A percentile compares a stretch with the other conserved stretches of the same genome.
These are phyloP conservation scores for Backusella luteola DNA, from an alignment of 192 early-diverging fungal species.

Conservation along the genomic window DNA sequence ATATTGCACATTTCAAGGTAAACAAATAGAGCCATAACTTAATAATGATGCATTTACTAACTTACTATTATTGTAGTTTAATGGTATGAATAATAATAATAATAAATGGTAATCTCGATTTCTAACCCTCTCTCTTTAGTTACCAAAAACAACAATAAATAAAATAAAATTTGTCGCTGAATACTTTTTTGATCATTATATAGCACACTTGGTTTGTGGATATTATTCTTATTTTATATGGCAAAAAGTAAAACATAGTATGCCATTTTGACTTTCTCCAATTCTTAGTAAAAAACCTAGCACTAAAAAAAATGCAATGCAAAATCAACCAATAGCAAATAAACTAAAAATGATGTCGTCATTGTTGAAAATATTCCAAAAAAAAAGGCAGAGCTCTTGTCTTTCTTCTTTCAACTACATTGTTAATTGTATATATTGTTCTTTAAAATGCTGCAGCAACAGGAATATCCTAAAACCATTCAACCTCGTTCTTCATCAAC, in stretches of 20 bases:
- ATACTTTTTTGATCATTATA: no score
- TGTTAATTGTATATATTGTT: no score
- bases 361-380: neutral
- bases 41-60: neutral
- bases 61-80: neutral
- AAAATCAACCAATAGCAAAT: neutral
- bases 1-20: conserved; percentile 53
- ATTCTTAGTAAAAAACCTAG: neutral
- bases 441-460: conserved; percentile 9
- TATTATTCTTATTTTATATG: no score
- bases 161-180: neutral
- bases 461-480: conserved; percentile 12
- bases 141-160: neutral
- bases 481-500: conserved; percentile 31
- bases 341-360: neutral
- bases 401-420: neutral
- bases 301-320: neutral
- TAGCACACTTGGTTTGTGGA: no score
- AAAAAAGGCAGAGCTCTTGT: neutral
- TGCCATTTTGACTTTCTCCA: no score
- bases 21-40: neutral
- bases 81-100: neutral
- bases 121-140: neutral
- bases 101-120: neutral
- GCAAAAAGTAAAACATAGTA: no score